phyloP scores from a whole-genome alignment of 495 filamentous ascomycete species.

The Daldinia loculata region DNA sequence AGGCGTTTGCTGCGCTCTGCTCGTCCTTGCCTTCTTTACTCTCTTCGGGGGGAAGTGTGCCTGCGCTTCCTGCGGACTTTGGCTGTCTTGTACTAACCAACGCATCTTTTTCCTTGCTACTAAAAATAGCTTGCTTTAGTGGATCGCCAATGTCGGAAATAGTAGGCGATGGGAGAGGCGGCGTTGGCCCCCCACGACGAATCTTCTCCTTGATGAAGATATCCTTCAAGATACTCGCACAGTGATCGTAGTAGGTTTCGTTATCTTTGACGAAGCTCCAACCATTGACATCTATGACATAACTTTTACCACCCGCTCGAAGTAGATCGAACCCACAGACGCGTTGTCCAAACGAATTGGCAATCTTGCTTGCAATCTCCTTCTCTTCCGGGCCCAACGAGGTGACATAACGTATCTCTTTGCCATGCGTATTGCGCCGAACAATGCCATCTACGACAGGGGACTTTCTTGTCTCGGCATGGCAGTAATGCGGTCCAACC shows the following conservation, averaged over 20 bases:
- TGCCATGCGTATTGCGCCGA: conserved; percentile 93
- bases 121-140: conserved; percentile 44
- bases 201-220: conserved; percentile 83
- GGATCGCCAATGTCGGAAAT: conserved; percentile 55
- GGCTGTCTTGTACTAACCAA: conserved; percentile 44
- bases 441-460: conserved; percentile 97
- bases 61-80: conserved; percentile 46
- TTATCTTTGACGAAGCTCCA: conserved; percentile 99
- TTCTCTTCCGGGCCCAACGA: conserved; percentile 82
- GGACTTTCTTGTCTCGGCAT: conserved; percentile 95
- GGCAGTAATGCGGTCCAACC: conserved; percentile 90
- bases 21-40: conserved; percentile 48
- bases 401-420: conserved; percentile 95
- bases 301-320: conserved; percentile 85
- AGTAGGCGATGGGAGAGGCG: conserved; percentile 55
- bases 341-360: conserved; percentile 89
- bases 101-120: conserved; percentile 49
- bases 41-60: conserved; percentile 49
- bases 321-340: conserved; percentile 98
- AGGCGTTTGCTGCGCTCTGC: conserved; percentile 30
- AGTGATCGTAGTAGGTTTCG: conserved; percentile 95
- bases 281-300: conserved; percentile 98
- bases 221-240: conserved; percentile 81
- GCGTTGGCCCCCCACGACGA: conserved; percentile 53
- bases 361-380: conserved; percentile 86